Evolutionary conservation across 805 yeast species (phyloP), one percentile per base, ranked within the genome.

Genomic region (Suhomyces prunicola): DNA sequence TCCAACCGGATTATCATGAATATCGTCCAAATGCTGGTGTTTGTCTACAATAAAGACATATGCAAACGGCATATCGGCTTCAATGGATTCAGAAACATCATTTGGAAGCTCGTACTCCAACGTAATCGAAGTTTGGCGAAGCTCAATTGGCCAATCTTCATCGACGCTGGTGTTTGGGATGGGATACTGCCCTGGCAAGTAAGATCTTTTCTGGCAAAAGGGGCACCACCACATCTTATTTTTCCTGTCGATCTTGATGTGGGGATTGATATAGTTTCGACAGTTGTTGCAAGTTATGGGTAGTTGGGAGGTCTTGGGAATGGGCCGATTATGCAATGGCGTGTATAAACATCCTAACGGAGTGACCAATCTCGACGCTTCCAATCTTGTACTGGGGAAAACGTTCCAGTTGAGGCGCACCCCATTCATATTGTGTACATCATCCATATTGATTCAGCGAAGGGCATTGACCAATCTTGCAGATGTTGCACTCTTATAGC

Each of bases 331-430:
- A 7, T 45, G 49, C 23, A 67, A 55, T 9, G 78, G 78, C 0
- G 70, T 58, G 50, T 61, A 68, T 40, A 73, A 53, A 54, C 77
- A 73, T 9, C 76, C 79, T 39, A 73, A 39, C 2, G 78, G 78
- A 2, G 71, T 60, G 56, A 65, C 60, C 47, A 72, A 52, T 27
- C 59, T 66, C 2, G 67, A 60, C 4, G 66, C 67, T 53, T 74
- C 79, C 5, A 72, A 58, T 42, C 72, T 65, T 1, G 77, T 73
- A 17, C 71, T 63, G 1, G 79, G 78, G 56, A 74, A 68, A 9
- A 72, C 60, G 68, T 88, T 86, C 93, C 93, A 88, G 61, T 87
- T 83, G 74, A 88, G 86, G 53, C 88, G 79, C 49, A 85, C 82
- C 51, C 88, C 88, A 63, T 83, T 86, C 50, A 70, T 70, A 68